Conservation (phyloP, 202 grass and related monocot species). For the Eragrostis tef region DNA sequence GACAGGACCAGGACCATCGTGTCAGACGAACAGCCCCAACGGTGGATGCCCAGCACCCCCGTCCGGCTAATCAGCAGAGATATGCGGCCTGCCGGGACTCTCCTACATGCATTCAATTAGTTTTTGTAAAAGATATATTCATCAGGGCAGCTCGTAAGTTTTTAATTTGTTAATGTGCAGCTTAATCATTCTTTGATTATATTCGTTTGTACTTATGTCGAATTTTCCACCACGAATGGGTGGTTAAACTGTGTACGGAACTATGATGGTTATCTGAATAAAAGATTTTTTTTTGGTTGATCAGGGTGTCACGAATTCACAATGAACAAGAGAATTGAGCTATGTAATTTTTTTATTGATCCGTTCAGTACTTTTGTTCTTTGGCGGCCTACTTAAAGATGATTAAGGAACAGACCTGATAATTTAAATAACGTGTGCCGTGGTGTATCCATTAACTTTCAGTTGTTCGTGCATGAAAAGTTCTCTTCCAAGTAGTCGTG, state of each 20-base stretch:
- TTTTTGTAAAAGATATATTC: not conserved
- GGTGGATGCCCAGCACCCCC: conserved; percentile 31
- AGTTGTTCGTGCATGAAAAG: not conserved
- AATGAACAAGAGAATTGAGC: not conserved
- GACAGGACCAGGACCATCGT: conserved; percentile 33
- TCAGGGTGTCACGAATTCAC: not conserved
- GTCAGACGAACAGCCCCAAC: conserved; percentile 40
- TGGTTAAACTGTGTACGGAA: not conserved
- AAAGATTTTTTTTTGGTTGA: not conserved
- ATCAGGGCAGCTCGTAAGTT: not conserved
- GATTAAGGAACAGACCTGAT: not conserved
- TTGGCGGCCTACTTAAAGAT: not conserved
- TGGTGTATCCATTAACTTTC: not conserved
- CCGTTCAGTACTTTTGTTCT: not conserved
- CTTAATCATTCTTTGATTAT: conserved; percentile 1
- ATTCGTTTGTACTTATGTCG: not conserved
- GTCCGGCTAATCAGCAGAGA: conserved; percentile 14
- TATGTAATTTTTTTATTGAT: not conserved
- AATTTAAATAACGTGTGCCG: not conserved
- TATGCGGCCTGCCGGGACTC: not conserved
- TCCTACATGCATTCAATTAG: not conserved
- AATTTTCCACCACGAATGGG: not conserved
- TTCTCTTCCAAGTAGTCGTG: not conserved
- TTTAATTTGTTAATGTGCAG: not conserved
- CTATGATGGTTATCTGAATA: not conserved